Conservation (phyloP, 768 basidiomycete genomes). For the Suillus paluster region DNA sequence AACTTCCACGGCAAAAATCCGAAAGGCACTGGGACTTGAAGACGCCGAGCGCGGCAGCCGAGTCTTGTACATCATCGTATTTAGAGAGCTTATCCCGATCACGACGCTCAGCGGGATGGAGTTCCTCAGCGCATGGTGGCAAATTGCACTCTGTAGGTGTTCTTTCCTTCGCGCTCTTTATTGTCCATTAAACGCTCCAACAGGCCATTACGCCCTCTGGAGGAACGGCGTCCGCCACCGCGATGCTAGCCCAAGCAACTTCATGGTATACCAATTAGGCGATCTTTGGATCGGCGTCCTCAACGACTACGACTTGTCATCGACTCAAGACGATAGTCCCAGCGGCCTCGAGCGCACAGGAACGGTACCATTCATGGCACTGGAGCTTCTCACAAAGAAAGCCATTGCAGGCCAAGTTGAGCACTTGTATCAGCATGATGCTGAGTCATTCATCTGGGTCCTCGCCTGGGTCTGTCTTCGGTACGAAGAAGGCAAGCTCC, state of each 20-base stretch:
- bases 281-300: not conserved
- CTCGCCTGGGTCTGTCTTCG: slow-evolving; percentile 2
- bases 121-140: slow-evolving; percentile 6
- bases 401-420: not conserved
- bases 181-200: not conserved
- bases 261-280: not conserved
- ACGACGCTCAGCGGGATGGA: not conserved
- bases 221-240: not conserved
- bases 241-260: not conserved
- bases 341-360: slow-evolving; percentile 13
- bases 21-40: not conserved
- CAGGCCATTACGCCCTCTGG: slow-evolving; percentile 15
- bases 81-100: not conserved
- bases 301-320: slow-evolving; percentile 12
- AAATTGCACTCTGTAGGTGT: slow-evolving; percentile 6
- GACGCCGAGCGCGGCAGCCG: not conserved
- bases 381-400: not conserved
- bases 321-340: not conserved
- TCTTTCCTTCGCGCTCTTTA: not conserved
- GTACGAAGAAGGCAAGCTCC: slow-evolving; percentile 5
- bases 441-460: slow-evolving; percentile 8
- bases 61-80: not conserved
- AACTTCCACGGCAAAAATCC: not conserved
- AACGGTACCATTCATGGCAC: slow-evolving; percentile 17
- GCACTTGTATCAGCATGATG: slow-evolving; percentile 6